These are phyloP conservation scores for Trichoderma arundinaceum DNA, from an alignment of 2,329 filamentous ascomycete species.

Conservation along the genomic window DNA sequence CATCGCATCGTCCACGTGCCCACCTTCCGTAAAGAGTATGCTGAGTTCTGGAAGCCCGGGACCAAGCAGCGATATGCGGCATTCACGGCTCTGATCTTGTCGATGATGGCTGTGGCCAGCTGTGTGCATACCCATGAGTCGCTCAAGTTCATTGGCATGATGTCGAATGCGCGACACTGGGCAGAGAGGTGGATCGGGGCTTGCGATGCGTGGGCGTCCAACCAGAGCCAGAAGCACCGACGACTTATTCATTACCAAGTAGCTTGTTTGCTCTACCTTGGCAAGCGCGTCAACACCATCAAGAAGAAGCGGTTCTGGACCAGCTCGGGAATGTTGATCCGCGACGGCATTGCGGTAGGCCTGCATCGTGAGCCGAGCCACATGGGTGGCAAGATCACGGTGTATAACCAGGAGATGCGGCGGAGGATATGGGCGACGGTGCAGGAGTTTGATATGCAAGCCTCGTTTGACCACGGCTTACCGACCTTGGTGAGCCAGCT, in stretches of 20 bases:
- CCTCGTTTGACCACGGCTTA: conserved; percentile 65
- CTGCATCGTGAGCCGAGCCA: conserved; percentile 64
- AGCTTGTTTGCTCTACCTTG: conserved; percentile 63
- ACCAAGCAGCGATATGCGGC: conserved; percentile 54
- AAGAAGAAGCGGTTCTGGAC: conserved; percentile 71
- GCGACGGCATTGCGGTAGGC: conserved; percentile 63
- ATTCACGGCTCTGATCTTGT: conserved; percentile 63
- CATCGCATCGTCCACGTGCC: conserved; percentile 65
- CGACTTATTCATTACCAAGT: conserved; percentile 66
- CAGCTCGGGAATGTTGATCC: conserved; percentile 59
- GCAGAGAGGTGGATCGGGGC: conserved; percentile 63
- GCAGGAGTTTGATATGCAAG: conserved; percentile 66
- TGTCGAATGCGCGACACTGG: conserved; percentile 60
- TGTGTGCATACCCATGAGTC: conserved; percentile 60
- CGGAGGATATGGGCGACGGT: conserved; percentile 66
- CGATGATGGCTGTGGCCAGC: conserved; percentile 65
- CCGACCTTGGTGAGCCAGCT: conserved; percentile 64
- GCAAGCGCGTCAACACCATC: conserved; percentile 66
- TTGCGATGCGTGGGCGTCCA: conserved; percentile 59
- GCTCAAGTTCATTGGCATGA: conserved; percentile 62
- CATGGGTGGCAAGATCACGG: conserved; percentile 60
- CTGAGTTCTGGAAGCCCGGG: conserved; percentile 58
- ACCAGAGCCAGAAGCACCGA: conserved; percentile 66
- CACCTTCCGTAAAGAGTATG: conserved; percentile 62
- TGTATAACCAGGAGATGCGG: conserved; percentile 67